Percentiles rank a stretch among this genome's conserved stretches.
Conservation (phyloP, 2,329 filamentous ascomycete species). For the Aspergillus nomiae region DNA sequence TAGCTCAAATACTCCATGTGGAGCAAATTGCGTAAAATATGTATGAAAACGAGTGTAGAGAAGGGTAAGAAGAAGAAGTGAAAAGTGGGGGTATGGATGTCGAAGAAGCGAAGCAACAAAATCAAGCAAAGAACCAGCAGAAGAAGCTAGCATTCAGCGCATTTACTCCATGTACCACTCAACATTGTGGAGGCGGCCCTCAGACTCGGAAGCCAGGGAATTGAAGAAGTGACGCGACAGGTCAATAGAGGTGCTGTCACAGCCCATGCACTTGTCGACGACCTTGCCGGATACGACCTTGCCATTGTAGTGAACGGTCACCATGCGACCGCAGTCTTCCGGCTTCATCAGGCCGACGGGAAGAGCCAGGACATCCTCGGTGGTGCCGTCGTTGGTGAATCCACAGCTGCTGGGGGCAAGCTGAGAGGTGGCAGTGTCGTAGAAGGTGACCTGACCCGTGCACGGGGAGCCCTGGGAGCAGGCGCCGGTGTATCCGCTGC, state of each 20-base stretch:
- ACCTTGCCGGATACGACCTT: conserved; percentile 61
- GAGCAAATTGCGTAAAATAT: conserved; percentile 1
- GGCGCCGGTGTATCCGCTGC: conserved; percentile 25
- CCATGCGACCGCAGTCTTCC: conserved; percentile 70
- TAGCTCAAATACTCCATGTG: not conserved
- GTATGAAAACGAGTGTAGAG: conserved; percentile 1
- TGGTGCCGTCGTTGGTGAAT: conserved; percentile 57
- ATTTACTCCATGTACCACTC: conserved; percentile 44
- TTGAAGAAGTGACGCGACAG: conserved; percentile 59
- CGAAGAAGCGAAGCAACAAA: conserved; percentile 9
- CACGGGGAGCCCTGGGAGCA: conserved; percentile 31
- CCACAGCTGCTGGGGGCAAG: conserved; percentile 58
- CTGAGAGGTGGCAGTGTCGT: conserved; percentile 66
- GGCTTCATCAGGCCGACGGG: conserved; percentile 65
- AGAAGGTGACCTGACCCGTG: conserved; percentile 73
- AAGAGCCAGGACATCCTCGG: conserved; percentile 69
- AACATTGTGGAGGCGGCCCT: conserved; percentile 46
- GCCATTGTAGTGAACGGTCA: conserved; percentile 65
- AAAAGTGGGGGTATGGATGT: conserved; percentile 6
- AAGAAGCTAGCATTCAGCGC: conserved; percentile 23
- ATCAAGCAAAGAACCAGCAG: conserved; percentile 19
- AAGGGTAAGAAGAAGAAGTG: conserved; percentile 7
- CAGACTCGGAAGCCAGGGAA: conserved; percentile 45
- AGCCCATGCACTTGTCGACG: conserved; percentile 77
- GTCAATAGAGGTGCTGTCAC: conserved; percentile 59